A percentile compares a stretch with the other conserved stretches of the same genome.
These are phyloP conservation scores for Fraxinus pennsylvanica DNA, from an alignment of 257 asterid genomes.

Conservation along the genomic window DNA sequence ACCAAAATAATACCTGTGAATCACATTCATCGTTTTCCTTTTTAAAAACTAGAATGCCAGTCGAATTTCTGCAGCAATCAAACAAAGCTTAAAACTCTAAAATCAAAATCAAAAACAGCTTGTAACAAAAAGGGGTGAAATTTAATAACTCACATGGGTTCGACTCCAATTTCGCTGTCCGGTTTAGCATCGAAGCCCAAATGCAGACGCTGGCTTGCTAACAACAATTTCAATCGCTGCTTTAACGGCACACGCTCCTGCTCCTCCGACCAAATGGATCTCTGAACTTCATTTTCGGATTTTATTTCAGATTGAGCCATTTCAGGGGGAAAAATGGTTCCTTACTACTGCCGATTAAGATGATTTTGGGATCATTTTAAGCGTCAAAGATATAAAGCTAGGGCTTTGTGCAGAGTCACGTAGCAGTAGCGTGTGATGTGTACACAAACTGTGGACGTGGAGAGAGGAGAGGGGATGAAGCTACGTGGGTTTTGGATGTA, in stretches of 20 bases:
- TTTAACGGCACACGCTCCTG: conserved; percentile 66
- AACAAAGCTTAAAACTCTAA: not conserved
- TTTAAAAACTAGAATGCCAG: conserved; percentile 21
- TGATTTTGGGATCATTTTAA: not conserved
- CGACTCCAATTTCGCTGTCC: conserved; percentile 10
- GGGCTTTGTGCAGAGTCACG: not conserved
- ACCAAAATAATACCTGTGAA: conserved; percentile 36
- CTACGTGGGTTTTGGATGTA: not conserved
- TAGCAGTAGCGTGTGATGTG: not conserved
- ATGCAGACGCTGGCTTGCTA: conserved; percentile 36
- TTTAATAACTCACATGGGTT: conserved; percentile 21
- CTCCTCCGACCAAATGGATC: conserved; percentile 42
- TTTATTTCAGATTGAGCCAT: conserved; percentile 35
- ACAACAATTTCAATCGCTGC: conserved; percentile 63
- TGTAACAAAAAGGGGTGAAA: not conserved
- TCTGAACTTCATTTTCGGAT: conserved; percentile 23
- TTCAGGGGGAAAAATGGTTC: not conserved
- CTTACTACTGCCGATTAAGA: not conserved
- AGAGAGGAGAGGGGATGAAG: not conserved
- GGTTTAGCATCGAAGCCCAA: conserved; percentile 22
- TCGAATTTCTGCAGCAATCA: conserved; percentile 36
- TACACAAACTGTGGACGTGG: not conserved
- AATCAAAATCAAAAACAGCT: not conserved
- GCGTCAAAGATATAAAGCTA: not conserved
- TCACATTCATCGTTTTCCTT: conserved; percentile 28